Evolutionary conservation across 2,329 filamentous ascomycete species (phyloP), one percentile per base, ranked within the genome.

Genomic region (Golovinomyces cichoracearum): DNA sequence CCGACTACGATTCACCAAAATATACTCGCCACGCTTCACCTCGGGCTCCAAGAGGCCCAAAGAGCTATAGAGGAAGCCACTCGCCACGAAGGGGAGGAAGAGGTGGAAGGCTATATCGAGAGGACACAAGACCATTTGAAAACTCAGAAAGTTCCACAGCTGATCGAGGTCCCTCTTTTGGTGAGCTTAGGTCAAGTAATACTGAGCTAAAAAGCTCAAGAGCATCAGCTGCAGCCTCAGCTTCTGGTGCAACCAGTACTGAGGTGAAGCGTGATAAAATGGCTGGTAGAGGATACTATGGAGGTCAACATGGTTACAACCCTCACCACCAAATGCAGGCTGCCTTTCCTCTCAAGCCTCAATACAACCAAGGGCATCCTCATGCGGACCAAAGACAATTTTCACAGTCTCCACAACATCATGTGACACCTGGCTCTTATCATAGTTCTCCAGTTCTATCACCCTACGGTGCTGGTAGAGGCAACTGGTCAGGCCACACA

Each of bases 361-460:
- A 62, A 51, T 63, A 60, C 50, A 61, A 60, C 49, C 60, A 60
- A 54, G 54, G 49, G 33, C 55, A 57, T 37, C 58, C 57, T 37
- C 60, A 56, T 50, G 53, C 57, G 31, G 57, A 61, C 45, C 54
- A 63, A 21, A 62, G 66, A 35, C 66, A 69, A 49, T 73, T 72
- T 55, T 68, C 68, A 22, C 68, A 71, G 44, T 76, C 75, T n/a
- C 71, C 76, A 35, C 69, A 72, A 48, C 72, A 58, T 54, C 72
- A 73, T 55, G 64, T 66, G 53, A 67, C 68, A 21, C 68, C 73
- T 19, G 69, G 64, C 47, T 69, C 68, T 47, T 68, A 71, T 54
- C 72, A 74, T 54, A 70, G 69, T 42, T 78, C 76, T 17, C 74
- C 77, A 51, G 66, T 68, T 9, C 70, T 72, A 40, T 78, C 76